phyloP scores from a whole-genome alignment of 2,329 filamentous ascomycete genomes.

The Herpomyces periplanetae region DNA sequence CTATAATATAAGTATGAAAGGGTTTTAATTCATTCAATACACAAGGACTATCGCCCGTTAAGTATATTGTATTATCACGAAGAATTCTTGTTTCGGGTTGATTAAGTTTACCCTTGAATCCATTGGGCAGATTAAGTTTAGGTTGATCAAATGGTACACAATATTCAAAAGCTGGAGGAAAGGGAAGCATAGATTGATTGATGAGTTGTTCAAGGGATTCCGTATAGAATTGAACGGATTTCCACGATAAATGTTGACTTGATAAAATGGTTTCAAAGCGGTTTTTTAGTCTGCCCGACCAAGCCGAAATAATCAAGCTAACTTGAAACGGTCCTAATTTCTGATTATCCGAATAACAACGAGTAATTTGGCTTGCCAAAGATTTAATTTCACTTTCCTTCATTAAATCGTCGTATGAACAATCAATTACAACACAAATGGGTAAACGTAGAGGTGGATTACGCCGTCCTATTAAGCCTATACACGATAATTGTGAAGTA shows the following conservation, averaged over 20 bases:
- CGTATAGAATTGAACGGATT: slow-evolving; percentile 27
- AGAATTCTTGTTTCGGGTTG: too few relatives aligned
- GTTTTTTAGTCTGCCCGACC: slow-evolving; percentile 24
- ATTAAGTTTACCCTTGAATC: too few relatives aligned
- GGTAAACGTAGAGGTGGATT: too few relatives aligned
- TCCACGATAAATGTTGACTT: slow-evolving; percentile 38
- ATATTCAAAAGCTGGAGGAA: too few relatives aligned
- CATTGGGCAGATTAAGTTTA: too few relatives aligned
- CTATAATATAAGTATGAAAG: slow-evolving; percentile 64
- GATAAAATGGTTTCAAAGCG: slow-evolving; percentile 37
- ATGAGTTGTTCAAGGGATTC: slow-evolving; percentile 34
- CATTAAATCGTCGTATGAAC: slow-evolving; percentile 71
- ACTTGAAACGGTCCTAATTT: slow-evolving; percentile 20
- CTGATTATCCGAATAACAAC: slow-evolving; percentile 60
- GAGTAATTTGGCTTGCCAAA: slow-evolving; percentile 40
- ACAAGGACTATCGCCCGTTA: slow-evolving; percentile 62
- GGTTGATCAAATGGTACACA: too few relatives aligned
- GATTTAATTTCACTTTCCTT: slow-evolving; percentile 46
- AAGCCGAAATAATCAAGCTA: slow-evolving; percentile 39
- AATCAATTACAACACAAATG: slow-evolving; percentile 50
- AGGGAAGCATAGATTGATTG: too few relatives aligned
- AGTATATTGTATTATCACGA: slow-evolving; percentile 65
- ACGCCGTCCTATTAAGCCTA: too few relatives aligned
- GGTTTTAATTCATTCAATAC: slow-evolving; percentile 48
- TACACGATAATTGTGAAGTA: too few relatives aligned